phyloP scores from a whole-genome alignment of 2,329 filamentous ascomycete species.

The Colletotrichum shisoi region DNA sequence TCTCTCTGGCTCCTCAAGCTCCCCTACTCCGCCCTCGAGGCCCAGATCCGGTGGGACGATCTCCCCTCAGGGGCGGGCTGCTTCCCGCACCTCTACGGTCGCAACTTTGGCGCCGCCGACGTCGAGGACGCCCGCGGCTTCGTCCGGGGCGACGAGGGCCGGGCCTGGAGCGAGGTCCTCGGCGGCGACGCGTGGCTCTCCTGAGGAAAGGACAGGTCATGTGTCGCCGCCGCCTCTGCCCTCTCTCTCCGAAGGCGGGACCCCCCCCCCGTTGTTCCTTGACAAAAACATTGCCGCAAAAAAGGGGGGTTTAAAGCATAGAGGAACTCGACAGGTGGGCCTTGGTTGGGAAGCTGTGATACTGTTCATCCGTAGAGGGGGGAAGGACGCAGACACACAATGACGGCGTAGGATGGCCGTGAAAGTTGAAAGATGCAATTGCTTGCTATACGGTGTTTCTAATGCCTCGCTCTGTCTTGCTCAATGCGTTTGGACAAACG shows the following conservation, averaged over 20 bases:
- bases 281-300: too few relatives aligned
- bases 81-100: constrained; percentile 63
- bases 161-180: constrained; percentile 60
- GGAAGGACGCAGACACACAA: too few relatives aligned
- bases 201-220: background rate
- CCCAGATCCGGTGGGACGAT: constrained; percentile 65
- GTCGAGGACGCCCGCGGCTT: constrained; percentile 59
- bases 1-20: constrained; percentile 64
- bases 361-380: too few relatives aligned
- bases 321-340: too few relatives aligned
- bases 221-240: too few relatives aligned
- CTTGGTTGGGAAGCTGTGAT: too few relatives aligned
- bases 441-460: constrained; percentile 33
- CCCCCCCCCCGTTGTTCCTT: too few relatives aligned
- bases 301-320: too few relatives aligned
- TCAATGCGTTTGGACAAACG: background rate
- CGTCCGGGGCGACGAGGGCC: constrained; percentile 51
- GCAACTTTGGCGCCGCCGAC: constrained; percentile 62
- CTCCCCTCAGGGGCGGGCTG: constrained; percentile 56
- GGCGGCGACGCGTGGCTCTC: constrained; percentile 52
- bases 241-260: too few relatives aligned
- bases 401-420: background rate
- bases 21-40: constrained; percentile 55
- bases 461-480: background rate
- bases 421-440: constrained; percentile 21